These are phyloP conservation scores for Murraya paniculata DNA, from an alignment of 345 rosid genomes.

Conservation along the genomic window DNA sequence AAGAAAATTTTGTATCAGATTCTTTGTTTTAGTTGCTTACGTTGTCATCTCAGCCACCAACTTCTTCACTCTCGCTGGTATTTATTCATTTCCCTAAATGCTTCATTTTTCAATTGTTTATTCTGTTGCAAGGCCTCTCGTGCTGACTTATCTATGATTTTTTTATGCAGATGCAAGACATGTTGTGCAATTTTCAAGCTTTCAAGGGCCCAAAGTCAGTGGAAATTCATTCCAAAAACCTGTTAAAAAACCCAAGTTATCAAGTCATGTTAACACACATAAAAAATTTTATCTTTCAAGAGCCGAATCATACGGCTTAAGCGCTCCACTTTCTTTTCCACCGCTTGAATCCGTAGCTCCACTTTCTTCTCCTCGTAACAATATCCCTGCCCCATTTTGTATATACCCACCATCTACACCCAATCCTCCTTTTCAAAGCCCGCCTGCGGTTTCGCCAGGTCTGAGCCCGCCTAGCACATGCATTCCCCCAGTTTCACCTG, in stretches of 20 bases:
- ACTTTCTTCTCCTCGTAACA: constrained; percentile 6
- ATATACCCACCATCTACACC: constrained; percentile 19
- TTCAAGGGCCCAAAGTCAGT: background rate
- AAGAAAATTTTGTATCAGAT: background rate
- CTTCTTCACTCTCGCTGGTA: constrained; percentile 28
- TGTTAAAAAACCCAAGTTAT: background rate
- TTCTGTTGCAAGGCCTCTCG: background rate
- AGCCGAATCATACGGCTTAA: constrained; percentile 1
- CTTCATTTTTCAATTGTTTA: background rate
- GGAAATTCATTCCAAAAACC: background rate
- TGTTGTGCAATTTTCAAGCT: background rate
- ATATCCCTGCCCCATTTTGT: constrained; percentile 11
- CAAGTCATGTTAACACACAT: background rate
- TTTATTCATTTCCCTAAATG: background rate
- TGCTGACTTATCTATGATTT: background rate
- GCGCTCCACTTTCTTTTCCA: constrained; percentile 22
- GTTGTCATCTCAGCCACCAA: constrained; percentile 7
- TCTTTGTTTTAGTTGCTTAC: background rate
- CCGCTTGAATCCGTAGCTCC: constrained; percentile 28
- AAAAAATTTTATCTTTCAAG: background rate
- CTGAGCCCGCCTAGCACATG: constrained; percentile 1
- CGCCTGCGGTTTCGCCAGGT: background rate
- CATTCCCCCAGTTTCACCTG: constrained; percentile 12
- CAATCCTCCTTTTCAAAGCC: constrained; percentile 2
- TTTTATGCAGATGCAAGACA: constrained; percentile 28